Conservation (phyloP, 1,284 basidiomycete species). For the Irpex lacteus region DNA sequence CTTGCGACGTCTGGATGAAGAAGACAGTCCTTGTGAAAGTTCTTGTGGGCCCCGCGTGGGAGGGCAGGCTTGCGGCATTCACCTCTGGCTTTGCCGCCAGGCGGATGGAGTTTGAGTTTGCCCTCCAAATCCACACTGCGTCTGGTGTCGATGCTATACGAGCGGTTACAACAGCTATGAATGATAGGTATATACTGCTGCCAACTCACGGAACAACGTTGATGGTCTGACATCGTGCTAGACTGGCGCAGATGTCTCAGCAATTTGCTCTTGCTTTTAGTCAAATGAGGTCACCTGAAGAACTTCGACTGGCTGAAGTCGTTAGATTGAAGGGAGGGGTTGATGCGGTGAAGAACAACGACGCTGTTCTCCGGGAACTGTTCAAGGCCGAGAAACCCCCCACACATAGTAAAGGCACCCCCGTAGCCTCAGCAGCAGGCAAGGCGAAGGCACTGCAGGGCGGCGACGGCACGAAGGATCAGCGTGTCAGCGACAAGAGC, state of each 20-base stretch:
- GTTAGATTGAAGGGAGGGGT: conserved; percentile 19
- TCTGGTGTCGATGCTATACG: conserved; percentile 30
- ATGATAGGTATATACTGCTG: conserved; percentile 18
- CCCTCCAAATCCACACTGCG: conserved; percentile 31
- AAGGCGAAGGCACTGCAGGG: not conserved
- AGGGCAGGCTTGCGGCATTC: conserved; percentile 29
- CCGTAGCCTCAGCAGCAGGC: not conserved
- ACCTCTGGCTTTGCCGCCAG: conserved; percentile 27
- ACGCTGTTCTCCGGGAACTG: conserved; percentile 16
- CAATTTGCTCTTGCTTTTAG: conserved; percentile 13
- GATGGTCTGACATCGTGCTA: not conserved
- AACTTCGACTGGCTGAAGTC: conserved; percentile 13
- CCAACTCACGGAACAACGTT: not conserved
- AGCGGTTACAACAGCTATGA: conserved; percentile 21
- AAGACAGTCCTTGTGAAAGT: conserved; percentile 33
- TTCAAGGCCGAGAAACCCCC: conserved; percentile 4
- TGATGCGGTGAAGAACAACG: conserved; percentile 12
- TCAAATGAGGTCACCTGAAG: conserved; percentile 13
- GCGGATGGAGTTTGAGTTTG: conserved; percentile 28
- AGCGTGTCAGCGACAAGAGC: conserved; percentile 6
- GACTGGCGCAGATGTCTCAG: not conserved
- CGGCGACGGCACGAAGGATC: conserved; percentile 1
- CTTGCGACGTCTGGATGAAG: conserved; percentile 31
- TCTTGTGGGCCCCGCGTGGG: conserved; percentile 35
- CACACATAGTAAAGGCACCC: not conserved